Percentiles rank a stretch among this genome's conserved stretches.
phyloP scores from a whole-genome alignment of 352 stramenopile species.

The Globisporangium cederbergense region DNA sequence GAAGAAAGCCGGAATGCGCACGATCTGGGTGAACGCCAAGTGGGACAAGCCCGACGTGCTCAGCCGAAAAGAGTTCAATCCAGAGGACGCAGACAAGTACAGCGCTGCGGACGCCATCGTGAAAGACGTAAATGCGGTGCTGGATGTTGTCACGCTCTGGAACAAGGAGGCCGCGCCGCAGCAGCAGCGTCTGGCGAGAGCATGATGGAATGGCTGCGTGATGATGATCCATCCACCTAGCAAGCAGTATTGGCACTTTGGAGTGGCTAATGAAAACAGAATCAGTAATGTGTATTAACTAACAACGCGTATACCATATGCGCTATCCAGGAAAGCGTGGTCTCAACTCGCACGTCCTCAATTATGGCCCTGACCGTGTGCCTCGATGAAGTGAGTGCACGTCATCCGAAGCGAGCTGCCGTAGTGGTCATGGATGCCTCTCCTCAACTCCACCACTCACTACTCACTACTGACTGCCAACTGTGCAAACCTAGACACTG shows the following conservation, averaged over 20 bases:
- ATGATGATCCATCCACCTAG: neutral
- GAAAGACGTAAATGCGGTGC: constrained; percentile 39
- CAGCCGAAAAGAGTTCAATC: constrained; percentile 10
- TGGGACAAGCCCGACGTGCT: constrained; percentile 42
- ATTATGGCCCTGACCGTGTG: neutral
- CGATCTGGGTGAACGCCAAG: constrained; percentile 60
- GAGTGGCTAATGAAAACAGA: neutral
- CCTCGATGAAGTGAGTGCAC: neutral
- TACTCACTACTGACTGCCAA: too few species aligned
- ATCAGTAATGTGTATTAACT: neutral
- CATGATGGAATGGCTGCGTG: neutral
- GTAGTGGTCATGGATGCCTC: too few species aligned
- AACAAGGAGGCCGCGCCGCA: constrained; percentile 23
- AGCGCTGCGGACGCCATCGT: constrained; percentile 59
- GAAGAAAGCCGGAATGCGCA: constrained; percentile 54
- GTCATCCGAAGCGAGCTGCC: neutral
- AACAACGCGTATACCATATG: neutral
- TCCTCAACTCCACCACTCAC: too few species aligned
- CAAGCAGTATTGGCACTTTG: too few species aligned
- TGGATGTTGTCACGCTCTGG: constrained; percentile 43
- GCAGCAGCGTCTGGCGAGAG: neutral
- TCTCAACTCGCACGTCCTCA: too few species aligned
- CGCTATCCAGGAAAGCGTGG: neutral
- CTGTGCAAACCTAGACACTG: too few species aligned
- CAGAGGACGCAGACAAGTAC: constrained; percentile 19